Evolutionary conservation across 2,329 filamentous ascomycete genomes (phyloP).

Genomic region (Ophiostoma piceae): DNA sequence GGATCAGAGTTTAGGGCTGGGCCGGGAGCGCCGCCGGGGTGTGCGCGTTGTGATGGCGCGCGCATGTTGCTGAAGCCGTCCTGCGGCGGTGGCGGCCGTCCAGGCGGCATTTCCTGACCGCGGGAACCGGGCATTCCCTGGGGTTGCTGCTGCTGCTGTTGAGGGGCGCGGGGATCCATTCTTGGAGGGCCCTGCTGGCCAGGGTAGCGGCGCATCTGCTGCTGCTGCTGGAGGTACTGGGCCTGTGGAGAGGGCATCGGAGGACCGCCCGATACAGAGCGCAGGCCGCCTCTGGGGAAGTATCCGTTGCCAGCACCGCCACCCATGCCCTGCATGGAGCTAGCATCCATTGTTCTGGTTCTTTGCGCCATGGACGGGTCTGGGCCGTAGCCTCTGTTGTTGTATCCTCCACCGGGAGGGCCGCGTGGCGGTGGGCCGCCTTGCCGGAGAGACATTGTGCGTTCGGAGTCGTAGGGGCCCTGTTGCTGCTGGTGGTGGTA

Average conservation of each 20-base stretch:
- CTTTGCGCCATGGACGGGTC: slow-evolving; percentile 33
- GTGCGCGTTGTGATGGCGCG: slow-evolving; percentile 51
- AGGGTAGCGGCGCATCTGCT: slow-evolving; percentile 44
- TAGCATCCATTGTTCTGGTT: slow-evolving; percentile 42
- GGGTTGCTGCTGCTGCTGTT: slow-evolving; percentile 36
- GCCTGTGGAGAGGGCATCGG: slow-evolving; percentile 41
- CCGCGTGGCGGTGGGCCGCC: slow-evolving; percentile 58
- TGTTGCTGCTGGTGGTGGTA: slow-evolving; percentile 27
- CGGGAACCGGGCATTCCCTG: neutral
- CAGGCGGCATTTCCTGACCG: slow-evolving; percentile 28
- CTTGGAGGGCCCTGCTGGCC: slow-evolving; percentile 33
- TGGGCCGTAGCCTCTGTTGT: slow-evolving; percentile 33
- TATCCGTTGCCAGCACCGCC: slow-evolving; percentile 38
- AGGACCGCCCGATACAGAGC: slow-evolving; percentile 47
- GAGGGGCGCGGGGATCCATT: slow-evolving; percentile 55
- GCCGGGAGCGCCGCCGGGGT: slow-evolving; percentile 22
- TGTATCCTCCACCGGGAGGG: slow-evolving; percentile 37
- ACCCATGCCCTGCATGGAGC: slow-evolving; percentile 35
- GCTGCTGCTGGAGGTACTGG: slow-evolving; percentile 47
- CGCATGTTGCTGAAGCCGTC: slow-evolving; percentile 41
- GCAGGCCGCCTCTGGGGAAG: slow-evolving; percentile 43
- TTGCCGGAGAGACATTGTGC: slow-evolving; percentile 64
- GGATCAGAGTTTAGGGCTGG: slow-evolving; percentile 78
- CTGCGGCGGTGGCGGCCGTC: slow-evolving; percentile 28
- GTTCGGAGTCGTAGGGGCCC: slow-evolving; percentile 41